Evolutionary conservation across 495 filamentous ascomycete genomes (phyloP).

Genomic region (Aspergillus biplanus): DNA sequence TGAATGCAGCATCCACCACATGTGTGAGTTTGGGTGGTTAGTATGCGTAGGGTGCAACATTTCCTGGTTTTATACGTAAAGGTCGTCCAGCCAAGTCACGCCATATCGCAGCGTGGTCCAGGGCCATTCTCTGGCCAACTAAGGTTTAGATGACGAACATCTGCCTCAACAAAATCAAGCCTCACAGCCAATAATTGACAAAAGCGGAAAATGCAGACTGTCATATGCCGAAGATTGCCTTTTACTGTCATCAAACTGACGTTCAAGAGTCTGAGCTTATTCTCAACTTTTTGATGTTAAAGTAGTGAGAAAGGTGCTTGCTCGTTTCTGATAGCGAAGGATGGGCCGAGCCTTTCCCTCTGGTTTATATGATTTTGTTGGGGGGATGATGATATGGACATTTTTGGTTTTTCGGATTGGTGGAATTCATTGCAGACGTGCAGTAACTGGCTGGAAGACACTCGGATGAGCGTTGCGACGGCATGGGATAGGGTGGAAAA

Average conservation of each 20-base stretch:
- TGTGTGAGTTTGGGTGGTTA: too few relatives aligned
- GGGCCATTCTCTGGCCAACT: not conserved
- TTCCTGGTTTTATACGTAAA: too few relatives aligned
- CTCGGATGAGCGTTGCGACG: not conserved
- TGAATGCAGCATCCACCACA: too few relatives aligned
- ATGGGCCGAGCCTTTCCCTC: not conserved
- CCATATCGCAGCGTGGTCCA: not conserved
- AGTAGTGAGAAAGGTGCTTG: not conserved
- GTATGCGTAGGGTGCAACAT: too few relatives aligned
- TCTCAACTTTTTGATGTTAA: not conserved
- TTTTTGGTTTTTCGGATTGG: not conserved
- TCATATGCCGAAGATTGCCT: not conserved
- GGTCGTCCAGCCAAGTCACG: not conserved
- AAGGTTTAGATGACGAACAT: not conserved
- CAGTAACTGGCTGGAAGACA: not conserved
- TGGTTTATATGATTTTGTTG: not conserved
- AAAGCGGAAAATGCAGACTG: constrained; percentile 3
- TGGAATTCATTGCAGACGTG: not conserved
- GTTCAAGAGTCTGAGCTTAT: not conserved
- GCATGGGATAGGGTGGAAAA: not conserved
- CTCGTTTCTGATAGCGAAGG: not conserved
- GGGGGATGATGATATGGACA: not conserved
- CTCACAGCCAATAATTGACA: not conserved
- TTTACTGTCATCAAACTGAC: not conserved
- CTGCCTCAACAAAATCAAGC: not conserved